Evolutionary conservation across 345 rosid genomes (phyloP).

Genomic region (Salix udensis): DNA sequence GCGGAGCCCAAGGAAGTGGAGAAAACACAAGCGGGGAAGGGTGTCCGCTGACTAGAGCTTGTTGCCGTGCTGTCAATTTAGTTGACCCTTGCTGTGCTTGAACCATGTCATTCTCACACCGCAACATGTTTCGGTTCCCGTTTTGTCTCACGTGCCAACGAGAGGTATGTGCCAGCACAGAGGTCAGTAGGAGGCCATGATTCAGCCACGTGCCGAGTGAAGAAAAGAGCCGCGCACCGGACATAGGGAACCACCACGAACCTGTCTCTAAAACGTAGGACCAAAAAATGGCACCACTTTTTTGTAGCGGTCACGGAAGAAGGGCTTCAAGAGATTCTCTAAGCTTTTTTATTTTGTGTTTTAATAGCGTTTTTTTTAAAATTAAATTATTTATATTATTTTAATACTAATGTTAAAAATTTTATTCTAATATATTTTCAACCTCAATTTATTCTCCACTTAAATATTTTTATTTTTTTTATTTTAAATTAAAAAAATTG

Average conservation of each 20-base stretch:
- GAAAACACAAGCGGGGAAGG: not conserved
- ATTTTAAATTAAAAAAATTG: too few relatives aligned
- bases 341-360: too few relatives aligned
- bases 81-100: not conserved
- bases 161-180: not conserved
- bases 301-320: conserved; percentile 1
- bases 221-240: conserved; percentile 44
- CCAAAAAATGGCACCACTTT: conserved; percentile 35
- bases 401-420: too few relatives aligned
- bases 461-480: too few relatives aligned
- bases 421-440: too few relatives aligned
- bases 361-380: too few relatives aligned
- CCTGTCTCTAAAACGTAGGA: conserved; percentile 44
- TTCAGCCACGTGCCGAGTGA: conserved; percentile 28
- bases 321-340: conserved; percentile 34
- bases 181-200: not conserved
- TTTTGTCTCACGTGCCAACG: conserved; percentile 17
- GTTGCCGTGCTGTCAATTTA: not conserved
- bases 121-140: not conserved
- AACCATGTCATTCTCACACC: conserved; percentile 3
- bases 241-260: conserved; percentile 37
- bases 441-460: too few relatives aligned
- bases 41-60: not conserved
- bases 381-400: too few relatives aligned
- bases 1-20: not conserved